These are phyloP conservation scores for Chaetomium fimeti DNA, from an alignment of 495 filamentous ascomycete genomes.

Conservation along the genomic window DNA sequence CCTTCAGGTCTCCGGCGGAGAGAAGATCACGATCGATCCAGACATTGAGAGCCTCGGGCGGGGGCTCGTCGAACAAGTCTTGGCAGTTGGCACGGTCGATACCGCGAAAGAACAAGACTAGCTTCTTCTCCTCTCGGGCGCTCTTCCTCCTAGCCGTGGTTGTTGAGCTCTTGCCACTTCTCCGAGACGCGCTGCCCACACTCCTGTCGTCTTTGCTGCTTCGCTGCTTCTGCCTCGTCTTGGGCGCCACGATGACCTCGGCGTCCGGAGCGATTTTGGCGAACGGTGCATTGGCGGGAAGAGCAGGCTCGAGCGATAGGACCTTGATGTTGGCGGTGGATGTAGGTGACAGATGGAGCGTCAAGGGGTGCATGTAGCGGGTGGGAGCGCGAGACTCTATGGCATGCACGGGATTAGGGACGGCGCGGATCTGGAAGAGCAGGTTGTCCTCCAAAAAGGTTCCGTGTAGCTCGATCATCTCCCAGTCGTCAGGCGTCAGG, in stretches of 20 bases:
- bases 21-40: slow-evolving; percentile 83
- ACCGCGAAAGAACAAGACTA: slow-evolving; percentile 72
- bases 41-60: slow-evolving; percentile 63
- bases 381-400: slow-evolving; percentile 29
- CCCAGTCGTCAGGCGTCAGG: slow-evolving; percentile 92
- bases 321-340: slow-evolving; percentile 90
- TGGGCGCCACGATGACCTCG: slow-evolving; percentile 95
- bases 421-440: slow-evolving; percentile 84
- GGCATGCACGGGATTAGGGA: slow-evolving; percentile 76
- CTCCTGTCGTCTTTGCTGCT: slow-evolving; percentile 63
- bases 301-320: slow-evolving; percentile 72
- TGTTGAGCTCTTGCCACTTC: slow-evolving; percentile 69
- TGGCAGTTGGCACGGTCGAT: slow-evolving; percentile 64
- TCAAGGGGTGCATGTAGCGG: slow-evolving; percentile 67
- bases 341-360: slow-evolving; percentile 90
- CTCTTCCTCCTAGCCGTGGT: slow-evolving; percentile 66
- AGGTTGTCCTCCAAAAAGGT: slow-evolving; percentile 93
- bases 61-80: slow-evolving; percentile 69
- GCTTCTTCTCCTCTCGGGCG: slow-evolving; percentile 58
- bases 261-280: slow-evolving; percentile 91
- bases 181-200: slow-evolving; percentile 63
- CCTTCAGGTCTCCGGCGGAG: slow-evolving; percentile 63
- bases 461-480: slow-evolving; percentile 96
- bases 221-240: slow-evolving; percentile 55
- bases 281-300: slow-evolving; percentile 66